Base-by-base conservation (phyloP, 2,329 filamentous ascomycete genomes). In the Talaromyces marneffei region DNA sequence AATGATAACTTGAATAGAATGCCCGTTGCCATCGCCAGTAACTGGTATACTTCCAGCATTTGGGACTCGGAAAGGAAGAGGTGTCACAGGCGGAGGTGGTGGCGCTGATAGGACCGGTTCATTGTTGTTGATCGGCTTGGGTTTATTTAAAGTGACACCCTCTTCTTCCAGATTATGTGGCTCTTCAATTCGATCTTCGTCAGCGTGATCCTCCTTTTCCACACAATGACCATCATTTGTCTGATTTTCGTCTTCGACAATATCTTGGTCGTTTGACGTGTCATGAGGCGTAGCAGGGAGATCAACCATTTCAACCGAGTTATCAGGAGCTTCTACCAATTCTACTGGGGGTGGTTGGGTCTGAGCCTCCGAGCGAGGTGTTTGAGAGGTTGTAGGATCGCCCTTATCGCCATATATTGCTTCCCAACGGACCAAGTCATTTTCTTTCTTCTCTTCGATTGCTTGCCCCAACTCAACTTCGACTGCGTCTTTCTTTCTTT, bases 391-490 rank as follows among this genome's bases (percentile, higher is more conserved):
- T 7, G 48, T 50, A 29, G 23, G 44, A 16, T 55, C 48, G 40
- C 60, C 27, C 18, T 59, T 59, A 64, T 88, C 80, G 0, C 89
- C 90, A 66, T 96, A 94, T 1, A 83, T 79, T 5, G 83, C 83
- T 71, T 97, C 92, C 92, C 92, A 97, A 63, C 86, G 70, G 27
- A 70, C 70, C 39, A 78, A 72, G 42, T 82, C 79, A 33, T 71
- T 69, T 37, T 75, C 70, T 48, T 78, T 80, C 35, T 74, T 74
- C 58, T 78, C 74, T 65, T 81, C 77, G 2, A 82, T 64, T 59
- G 85, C 82, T 58, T 85, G 83, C 3, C 90, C 91, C 2, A 88
- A 81, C 42, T 85, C 85, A 60, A 87, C 85, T 70, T 96, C 90
- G 64, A 88, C 84, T 55, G 83, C 67, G 77, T 83, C 74, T 78